A percentile compares a stretch with the other conserved stretches of the same genome.
Evolutionary conservation across 208 protist genomes (phyloP).

Genomic region (Leishmania gerbilli): DNA sequence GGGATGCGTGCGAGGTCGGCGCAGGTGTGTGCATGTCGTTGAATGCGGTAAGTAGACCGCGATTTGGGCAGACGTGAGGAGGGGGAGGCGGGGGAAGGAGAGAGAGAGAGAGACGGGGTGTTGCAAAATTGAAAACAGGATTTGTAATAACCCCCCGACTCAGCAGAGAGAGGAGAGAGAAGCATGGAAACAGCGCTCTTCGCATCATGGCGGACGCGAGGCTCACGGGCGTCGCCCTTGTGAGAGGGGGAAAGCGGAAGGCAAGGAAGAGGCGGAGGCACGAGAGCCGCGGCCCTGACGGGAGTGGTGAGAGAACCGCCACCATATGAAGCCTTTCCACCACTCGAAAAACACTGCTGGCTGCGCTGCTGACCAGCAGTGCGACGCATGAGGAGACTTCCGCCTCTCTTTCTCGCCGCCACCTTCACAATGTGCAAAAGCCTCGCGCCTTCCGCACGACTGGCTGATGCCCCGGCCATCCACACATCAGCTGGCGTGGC

Average conservation of each 20-base stretch:
- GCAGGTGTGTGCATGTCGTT: not conserved
- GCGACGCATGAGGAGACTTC: not conserved
- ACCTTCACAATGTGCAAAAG: not conserved
- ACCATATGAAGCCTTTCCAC: not conserved
- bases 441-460: not conserved
- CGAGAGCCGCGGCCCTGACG: not conserved
- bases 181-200: not conserved
- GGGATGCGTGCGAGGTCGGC: not conserved
- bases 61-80: not conserved
- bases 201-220: not conserved
- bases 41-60: not conserved
- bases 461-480: not conserved
- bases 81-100: not conserved
- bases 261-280: not conserved
- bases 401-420: not conserved
- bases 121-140: not conserved
- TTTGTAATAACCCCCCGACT: not conserved
- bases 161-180: not conserved
- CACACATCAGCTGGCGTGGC: not conserved
- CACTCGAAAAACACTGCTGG: not conserved
- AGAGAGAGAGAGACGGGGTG: not conserved
- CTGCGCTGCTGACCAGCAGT: not conserved
- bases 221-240: not conserved
- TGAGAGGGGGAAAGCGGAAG: not conserved
- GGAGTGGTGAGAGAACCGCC: not conserved